Evolutionary conservation across 345 rosid genomes (phyloP), one percentile per base, ranked within the genome.

Genomic region (Arabidopsis suecica): DNA sequence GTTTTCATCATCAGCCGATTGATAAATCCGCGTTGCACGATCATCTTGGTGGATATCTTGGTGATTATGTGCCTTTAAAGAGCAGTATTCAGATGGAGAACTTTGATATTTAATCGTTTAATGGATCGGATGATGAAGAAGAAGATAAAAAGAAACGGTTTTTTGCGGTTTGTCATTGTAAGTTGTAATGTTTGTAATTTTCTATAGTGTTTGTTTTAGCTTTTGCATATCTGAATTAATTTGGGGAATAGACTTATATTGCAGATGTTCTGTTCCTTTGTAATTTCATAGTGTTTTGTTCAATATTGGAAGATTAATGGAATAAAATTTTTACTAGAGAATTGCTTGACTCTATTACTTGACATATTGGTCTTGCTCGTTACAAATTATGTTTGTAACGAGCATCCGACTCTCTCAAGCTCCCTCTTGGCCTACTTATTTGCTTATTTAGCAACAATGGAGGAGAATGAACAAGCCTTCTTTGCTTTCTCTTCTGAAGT

Each of bases 41-140:
- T 62, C 97, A 91, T 77, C 97, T 94, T 9, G 97, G 96, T 10
- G 98, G 97, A 20, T 94, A 94, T 79, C 95, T 94, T 14, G 98
- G 97, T 28, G 96, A 91, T 49, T 94, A 94, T 57, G 96, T 91
- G 80, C 98, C 97, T 22, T 70, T 93, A 40, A 93, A 88, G 85
- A 91, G 96, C 79, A 93, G 78, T 73, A 78, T 93, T 81, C 98
- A 93, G 83, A 88, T 93, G 96, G 95, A 93, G 86, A 82, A 84
- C 77, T 56, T 87, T 84, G 96, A 89, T 48, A 74, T 78, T 34
- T 93, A 72, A 33, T 57, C 61, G n/a, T 22, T 5, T 3, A 6
- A 48, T 49, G 50, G 50, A 60, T 37, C 11, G 30, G 13, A 51
- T 44, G 16, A 66, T 8, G 53, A 74, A 41, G 40, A 57, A 13